These are phyloP conservation scores for Yamadazyma spencermartinsiae DNA, from an alignment of 1,139 yeast species.

Conservation along the genomic window DNA sequence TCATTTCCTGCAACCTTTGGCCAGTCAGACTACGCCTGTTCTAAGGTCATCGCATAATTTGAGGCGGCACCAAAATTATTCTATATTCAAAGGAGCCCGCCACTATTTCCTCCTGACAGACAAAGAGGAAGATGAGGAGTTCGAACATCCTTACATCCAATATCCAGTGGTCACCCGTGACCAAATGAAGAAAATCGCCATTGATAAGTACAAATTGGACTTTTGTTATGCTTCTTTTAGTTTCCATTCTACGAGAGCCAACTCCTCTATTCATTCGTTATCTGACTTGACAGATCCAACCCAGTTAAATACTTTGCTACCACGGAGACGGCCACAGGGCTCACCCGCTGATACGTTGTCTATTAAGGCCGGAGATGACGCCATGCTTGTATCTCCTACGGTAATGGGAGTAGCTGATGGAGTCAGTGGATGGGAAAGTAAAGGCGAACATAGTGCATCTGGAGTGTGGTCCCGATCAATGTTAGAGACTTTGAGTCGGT, in stretches of 20 bases:
- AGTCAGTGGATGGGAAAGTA: conserved; percentile 59
- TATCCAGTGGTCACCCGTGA: conserved; percentile 45
- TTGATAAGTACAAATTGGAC: conserved; percentile 46
- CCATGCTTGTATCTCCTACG: conserved; percentile 59
- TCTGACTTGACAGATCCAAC: conserved; percentile 55
- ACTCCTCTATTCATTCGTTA: conserved; percentile 49
- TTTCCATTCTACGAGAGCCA: conserved; percentile 42
- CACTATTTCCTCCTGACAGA: conserved; percentile 27
- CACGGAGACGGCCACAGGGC: conserved; percentile 54
- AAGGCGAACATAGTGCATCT: conserved; percentile 41
- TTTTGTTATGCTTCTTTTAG: conserved; percentile 50
- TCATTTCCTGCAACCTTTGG: background rate
- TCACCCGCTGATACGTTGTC: conserved; percentile 55
- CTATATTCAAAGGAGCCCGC: conserved; percentile 28
- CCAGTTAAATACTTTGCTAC: conserved; percentile 46
- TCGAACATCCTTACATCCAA: conserved; percentile 38
- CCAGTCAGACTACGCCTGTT: background rate
- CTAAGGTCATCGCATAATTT: background rate
- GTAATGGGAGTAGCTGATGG: conserved; percentile 63
- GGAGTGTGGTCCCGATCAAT: conserved; percentile 61
- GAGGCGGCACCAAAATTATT: conserved; percentile 5
- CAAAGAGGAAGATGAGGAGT: conserved; percentile 23
- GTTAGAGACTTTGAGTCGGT: conserved; percentile 52
- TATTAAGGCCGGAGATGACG: conserved; percentile 60
- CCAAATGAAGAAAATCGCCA: conserved; percentile 36